These are phyloP conservation scores for Immersiella caudata DNA, from an alignment of 495 filamentous ascomycete genomes.

Conservation along the genomic window DNA sequence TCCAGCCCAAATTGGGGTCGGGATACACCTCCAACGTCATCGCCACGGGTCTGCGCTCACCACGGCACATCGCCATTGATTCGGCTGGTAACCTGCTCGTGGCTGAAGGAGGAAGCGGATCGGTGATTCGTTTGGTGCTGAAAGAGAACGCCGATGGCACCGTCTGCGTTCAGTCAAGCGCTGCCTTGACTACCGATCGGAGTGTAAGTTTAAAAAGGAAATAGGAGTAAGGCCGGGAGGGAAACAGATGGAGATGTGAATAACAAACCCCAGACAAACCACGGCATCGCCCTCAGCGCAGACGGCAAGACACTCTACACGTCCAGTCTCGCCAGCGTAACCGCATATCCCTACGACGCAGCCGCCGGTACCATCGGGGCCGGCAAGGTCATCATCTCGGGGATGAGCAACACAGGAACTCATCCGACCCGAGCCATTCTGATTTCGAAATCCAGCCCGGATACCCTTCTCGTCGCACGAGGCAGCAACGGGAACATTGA, in stretches of 20 bases:
- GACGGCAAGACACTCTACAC: conserved; percentile 67
- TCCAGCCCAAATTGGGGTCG: conserved; percentile 37
- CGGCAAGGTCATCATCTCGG: conserved; percentile 51
- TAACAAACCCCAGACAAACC: too few relatives aligned
- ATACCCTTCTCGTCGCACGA: conserved; percentile 57
- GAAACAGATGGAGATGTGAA: too few relatives aligned
- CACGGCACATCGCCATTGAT: conserved; percentile 63
- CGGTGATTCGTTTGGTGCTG: conserved; percentile 51
- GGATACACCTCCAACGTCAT: conserved; percentile 59
- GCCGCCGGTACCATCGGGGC: conserved; percentile 43
- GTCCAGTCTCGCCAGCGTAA: conserved; percentile 56
- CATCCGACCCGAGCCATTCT: conserved; percentile 64
- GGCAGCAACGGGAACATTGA: conserved; percentile 65
- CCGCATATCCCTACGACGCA: conserved; percentile 61
- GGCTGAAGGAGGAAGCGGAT: conserved; percentile 35
- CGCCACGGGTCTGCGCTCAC: conserved; percentile 50
- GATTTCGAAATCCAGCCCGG: conserved; percentile 48
- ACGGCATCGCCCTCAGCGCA: conserved; percentile 61
- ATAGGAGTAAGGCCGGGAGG: too few relatives aligned
- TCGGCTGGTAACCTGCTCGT: conserved; percentile 48
- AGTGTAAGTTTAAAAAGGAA: conserved; percentile 40
- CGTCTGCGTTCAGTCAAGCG: conserved; percentile 46
- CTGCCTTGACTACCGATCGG: conserved; percentile 38
- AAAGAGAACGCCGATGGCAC: conserved; percentile 50
- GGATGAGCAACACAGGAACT: conserved; percentile 51